A percentile compares a stretch with the other conserved stretches of the same genome.
Evolutionary conservation across 2,329 filamentous ascomycete genomes (phyloP).

Genomic region (Colletotrichum sp.): DNA sequence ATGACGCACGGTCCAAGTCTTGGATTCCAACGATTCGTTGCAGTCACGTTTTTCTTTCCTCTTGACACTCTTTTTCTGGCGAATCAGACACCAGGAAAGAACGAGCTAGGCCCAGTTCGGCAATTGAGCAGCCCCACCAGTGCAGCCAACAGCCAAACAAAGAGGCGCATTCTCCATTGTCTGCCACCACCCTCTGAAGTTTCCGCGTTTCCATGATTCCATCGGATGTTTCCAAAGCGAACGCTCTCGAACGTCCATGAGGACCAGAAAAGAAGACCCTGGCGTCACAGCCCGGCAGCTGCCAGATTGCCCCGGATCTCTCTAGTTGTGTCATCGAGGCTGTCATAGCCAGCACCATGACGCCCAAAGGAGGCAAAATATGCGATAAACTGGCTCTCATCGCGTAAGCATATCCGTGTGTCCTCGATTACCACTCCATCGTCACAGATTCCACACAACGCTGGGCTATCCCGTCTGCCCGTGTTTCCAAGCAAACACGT

Average conservation of each 20-base stretch:
- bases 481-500: neutral
- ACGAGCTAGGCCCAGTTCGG: neutral
- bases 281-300: neutral
- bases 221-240: neutral
- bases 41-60: neutral
- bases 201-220: neutral
- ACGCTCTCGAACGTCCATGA: neutral
- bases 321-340: neutral
- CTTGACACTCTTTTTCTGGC: neutral
- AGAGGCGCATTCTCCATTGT: neutral
- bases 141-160: neutral
- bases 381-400: neutral
- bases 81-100: fast-evolving
- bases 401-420: neutral
- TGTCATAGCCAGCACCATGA: neutral
- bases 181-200: neutral
- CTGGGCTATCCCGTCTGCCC: neutral
- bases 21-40: neutral
- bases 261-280: neutral
- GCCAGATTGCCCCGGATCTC: neutral
- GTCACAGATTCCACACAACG: neutral
- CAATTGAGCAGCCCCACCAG: neutral
- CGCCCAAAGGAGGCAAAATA: neutral
- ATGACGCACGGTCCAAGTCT: neutral
- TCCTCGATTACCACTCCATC: neutral